Evolutionary conservation across 257 asterid genomes (phyloP).

Genomic region (Hygrophila difformis): DNA sequence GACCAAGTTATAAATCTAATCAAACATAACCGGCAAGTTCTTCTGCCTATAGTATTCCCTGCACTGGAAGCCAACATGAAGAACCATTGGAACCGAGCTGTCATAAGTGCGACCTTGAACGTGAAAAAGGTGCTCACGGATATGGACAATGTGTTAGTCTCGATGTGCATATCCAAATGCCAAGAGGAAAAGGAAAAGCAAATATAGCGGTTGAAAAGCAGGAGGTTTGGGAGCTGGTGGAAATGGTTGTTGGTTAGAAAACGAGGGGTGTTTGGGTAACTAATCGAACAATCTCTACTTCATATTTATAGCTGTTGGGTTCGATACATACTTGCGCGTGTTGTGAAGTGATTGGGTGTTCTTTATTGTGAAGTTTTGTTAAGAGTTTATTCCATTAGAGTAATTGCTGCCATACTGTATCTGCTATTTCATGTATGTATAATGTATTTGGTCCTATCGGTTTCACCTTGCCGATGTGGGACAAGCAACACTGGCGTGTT

Average conservation of each 20-base stretch:
- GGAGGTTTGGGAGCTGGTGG: conserved; percentile 56
- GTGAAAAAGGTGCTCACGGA: conserved; percentile 57
- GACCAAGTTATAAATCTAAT: conserved; percentile 59
- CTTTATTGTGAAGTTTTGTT: too few species aligned
- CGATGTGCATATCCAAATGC: conserved; percentile 48
- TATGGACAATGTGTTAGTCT: conserved; percentile 58
- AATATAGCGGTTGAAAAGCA: conserved; percentile 28
- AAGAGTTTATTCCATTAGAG: too few species aligned
- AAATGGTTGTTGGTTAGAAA: conserved; percentile 48
- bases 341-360: conserved; percentile 5
- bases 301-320: conserved; percentile 17
- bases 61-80: conserved; percentile 59
- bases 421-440: too few species aligned
- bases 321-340: not conserved
- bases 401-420: too few species aligned
- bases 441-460: too few species aligned
- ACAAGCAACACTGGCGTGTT: too few species aligned
- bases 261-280: conserved; percentile 57
- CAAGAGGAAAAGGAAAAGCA: conserved; percentile 38
- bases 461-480: too few species aligned
- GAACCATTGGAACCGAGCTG: conserved; percentile 79
- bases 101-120: conserved; percentile 57
- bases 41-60: conserved; percentile 72
- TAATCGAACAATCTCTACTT: conserved; percentile 22
- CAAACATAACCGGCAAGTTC: conserved; percentile 57